Conservation (phyloP, 2,329 filamentous ascomycete species). For the Neopestalotiopsis sp. region DNA sequence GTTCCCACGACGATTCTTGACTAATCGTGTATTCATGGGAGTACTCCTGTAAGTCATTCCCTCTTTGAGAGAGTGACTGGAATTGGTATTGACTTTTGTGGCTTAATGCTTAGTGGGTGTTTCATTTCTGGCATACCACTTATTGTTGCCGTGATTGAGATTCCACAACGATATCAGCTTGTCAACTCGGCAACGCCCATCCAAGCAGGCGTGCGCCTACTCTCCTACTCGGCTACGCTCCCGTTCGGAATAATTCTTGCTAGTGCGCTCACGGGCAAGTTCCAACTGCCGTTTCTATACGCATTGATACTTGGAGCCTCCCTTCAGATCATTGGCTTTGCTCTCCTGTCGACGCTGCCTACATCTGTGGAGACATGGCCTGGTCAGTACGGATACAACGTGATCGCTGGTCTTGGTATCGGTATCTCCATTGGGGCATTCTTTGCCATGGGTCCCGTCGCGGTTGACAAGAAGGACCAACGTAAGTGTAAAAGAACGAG, state of each 20-base stretch:
- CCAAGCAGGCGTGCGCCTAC: not conserved
- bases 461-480: too few species aligned
- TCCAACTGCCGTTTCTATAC: constrained; percentile 19
- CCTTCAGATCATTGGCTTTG: constrained; percentile 23
- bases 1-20: not conserved
- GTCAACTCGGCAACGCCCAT: constrained; percentile 23
- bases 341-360: constrained; percentile 20
- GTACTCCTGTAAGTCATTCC: not conserved
- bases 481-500: too few species aligned
- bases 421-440: too few species aligned
- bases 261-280: not conserved
- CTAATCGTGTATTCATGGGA: not conserved
- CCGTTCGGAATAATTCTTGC: constrained; percentile 11
- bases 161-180: constrained; percentile 27
- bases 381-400: constrained; percentile 21
- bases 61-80: not conserved
- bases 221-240: not conserved
- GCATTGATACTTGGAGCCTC: constrained; percentile 19
- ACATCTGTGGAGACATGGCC: constrained; percentile 16
- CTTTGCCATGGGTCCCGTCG: too few species aligned
- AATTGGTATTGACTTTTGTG: not conserved
- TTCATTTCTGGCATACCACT: constrained; percentile 19
- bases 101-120: not conserved
- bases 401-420: constrained; percentile 21
- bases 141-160: constrained; percentile 21